Evolutionary conservation across 345 rosid genomes (phyloP).

Genomic region (Moricandia moricandioides): DNA sequence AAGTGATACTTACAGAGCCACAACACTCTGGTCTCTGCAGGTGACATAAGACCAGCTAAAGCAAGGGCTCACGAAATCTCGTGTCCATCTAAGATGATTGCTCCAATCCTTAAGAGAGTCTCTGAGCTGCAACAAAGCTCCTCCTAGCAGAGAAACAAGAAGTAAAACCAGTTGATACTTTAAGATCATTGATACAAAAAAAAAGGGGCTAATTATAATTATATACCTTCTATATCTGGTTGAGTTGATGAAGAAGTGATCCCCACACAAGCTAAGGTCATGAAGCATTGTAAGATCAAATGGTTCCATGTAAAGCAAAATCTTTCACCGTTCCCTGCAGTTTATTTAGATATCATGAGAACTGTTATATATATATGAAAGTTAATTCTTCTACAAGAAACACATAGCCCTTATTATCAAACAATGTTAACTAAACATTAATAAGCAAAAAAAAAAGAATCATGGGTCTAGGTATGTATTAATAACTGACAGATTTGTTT

Average conservation of each 20-base stretch:
- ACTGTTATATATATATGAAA: background rate
- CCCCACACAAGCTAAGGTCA: constrained; percentile 39
- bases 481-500: constrained; percentile 4
- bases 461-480: constrained; percentile 4
- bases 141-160: constrained; percentile 43
- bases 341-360: background rate
- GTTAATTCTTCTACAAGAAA: constrained; percentile 16
- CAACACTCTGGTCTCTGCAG: constrained; percentile 66
- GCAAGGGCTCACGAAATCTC: constrained; percentile 76
- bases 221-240: constrained; percentile 73
- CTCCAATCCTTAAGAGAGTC: constrained; percentile 56
- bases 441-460: background rate
- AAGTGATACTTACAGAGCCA: constrained; percentile 57
- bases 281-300: constrained; percentile 40
- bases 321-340: constrained; percentile 17
- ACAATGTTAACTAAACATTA: background rate
- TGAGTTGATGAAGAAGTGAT: constrained; percentile 45
- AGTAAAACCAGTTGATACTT: background rate
- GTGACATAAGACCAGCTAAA: constrained; percentile 78
- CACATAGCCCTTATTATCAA: constrained; percentile 16
- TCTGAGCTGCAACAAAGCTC: constrained; percentile 63
- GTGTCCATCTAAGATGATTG: constrained; percentile 52
- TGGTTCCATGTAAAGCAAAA: constrained; percentile 30
- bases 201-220: background rate
- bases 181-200: background rate